Conservation (phyloP, 495 filamentous ascomycete species). For the Geoglossum glabrum region DNA sequence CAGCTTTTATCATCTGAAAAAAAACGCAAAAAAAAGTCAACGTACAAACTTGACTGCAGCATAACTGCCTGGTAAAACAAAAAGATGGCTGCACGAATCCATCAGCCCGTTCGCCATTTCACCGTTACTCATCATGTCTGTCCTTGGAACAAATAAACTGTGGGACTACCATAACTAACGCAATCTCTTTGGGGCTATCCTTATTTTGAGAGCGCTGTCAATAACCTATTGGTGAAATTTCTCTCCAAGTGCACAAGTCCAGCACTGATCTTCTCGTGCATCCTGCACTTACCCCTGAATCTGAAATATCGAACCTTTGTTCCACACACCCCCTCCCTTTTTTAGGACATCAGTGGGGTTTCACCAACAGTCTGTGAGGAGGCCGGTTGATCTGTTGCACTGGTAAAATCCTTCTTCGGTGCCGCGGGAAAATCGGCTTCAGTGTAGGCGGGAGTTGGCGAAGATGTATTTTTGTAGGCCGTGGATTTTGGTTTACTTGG, state of each 20-base stretch:
- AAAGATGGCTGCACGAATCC: background rate
- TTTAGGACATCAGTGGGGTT: background rate
- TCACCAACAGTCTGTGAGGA: slow-evolving; percentile 4
- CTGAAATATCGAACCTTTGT: background rate
- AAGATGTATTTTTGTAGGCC: background rate
- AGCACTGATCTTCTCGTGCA: too few relatives aligned
- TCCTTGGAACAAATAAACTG: background rate
- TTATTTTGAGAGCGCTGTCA: background rate
- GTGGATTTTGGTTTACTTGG: slow-evolving; percentile 6
- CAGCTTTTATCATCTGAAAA: background rate
- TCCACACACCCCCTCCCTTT: background rate
- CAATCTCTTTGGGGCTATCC: background rate
- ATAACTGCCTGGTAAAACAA: background rate
- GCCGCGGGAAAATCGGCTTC: slow-evolving; percentile 11
- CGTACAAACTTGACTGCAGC: slow-evolving; percentile 4
- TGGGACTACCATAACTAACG: background rate
- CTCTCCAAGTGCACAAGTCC: background rate
- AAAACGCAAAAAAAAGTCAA: background rate
- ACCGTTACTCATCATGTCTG: background rate
- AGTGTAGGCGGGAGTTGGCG: background rate
- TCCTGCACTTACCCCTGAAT: background rate
- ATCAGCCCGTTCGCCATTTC: background rate
- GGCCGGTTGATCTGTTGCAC: slow-evolving; percentile 9
- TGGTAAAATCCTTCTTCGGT: slow-evolving; percentile 6
- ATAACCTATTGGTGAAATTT: background rate